phyloP scores from a whole-genome alignment of 768 basidiomycete genomes.

The Trichaptum fuscoviolaceum region DNA sequence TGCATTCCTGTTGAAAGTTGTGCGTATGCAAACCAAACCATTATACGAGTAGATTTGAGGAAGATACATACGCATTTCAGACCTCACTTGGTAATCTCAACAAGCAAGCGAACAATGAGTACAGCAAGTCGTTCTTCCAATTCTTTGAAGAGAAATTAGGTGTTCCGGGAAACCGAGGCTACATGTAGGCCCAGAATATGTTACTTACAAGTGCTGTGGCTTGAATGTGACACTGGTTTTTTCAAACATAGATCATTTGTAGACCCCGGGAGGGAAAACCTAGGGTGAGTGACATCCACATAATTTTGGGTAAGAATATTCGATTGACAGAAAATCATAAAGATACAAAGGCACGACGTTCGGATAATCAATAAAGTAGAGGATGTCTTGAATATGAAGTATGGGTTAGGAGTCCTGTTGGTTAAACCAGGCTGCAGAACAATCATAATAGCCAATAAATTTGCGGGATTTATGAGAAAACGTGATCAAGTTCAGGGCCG shows the following conservation, averaged over 20 bases:
- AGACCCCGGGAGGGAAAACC: neutral
- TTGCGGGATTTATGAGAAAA: too few species aligned
- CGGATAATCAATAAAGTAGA: neutral
- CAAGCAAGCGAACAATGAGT: constrained; percentile 40
- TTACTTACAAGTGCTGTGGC: neutral
- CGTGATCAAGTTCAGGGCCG: too few species aligned
- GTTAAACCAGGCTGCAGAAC: too few species aligned
- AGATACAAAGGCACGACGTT: neutral
- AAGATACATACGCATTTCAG: constrained; percentile 31
- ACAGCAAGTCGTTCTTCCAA: constrained; percentile 49
- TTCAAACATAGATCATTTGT: neutral
- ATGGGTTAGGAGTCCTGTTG: too few species aligned
- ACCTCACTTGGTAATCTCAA: constrained; percentile 52
- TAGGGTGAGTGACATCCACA: neutral
- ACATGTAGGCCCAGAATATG: constrained; percentile 39
- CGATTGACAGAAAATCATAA: neutral
- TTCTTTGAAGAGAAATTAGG: constrained; percentile 53
- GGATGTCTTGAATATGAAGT: neutral
- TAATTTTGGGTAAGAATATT: neutral
- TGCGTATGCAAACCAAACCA: constrained; percentile 29
- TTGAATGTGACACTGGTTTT: neutral
- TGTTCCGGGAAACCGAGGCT: constrained; percentile 47
- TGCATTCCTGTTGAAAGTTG: constrained; percentile 53
- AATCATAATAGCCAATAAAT: too few species aligned
- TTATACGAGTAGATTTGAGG: neutral